phyloP scores from a whole-genome alignment of 2,329 filamentous ascomycete genomes.

The Gyromitra esculenta region DNA sequence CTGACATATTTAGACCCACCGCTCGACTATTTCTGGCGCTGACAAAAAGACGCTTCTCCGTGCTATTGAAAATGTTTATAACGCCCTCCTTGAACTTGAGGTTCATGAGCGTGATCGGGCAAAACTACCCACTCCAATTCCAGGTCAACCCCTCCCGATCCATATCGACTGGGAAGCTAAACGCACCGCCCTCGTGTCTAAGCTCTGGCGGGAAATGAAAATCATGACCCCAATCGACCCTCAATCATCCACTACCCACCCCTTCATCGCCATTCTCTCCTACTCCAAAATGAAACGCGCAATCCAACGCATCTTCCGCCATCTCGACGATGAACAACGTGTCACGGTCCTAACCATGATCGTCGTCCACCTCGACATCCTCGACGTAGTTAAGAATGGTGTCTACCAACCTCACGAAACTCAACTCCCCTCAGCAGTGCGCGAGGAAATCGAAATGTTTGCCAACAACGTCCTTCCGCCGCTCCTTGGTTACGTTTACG shows the following conservation, averaged over 20 bases:
- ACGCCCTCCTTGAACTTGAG: constrained; percentile 89
- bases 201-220: constrained; percentile 86
- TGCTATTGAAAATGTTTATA: constrained; percentile 89
- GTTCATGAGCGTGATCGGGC: constrained; percentile 85
- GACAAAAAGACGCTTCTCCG: constrained; percentile 84
- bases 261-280: constrained; percentile 94
- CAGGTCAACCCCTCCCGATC: constrained; percentile 73
- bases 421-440: constrained; percentile 77
- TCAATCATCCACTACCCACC: constrained; percentile 74
- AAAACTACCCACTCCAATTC: constrained; percentile 73
- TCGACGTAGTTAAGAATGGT: constrained; percentile 87
- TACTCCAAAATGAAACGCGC: constrained; percentile 97
- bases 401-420: constrained; percentile 77
- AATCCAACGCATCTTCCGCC: constrained; percentile 91
- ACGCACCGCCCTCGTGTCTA: constrained; percentile 75
- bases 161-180: constrained; percentile 81
- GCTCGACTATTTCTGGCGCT: constrained; percentile 63
- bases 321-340: constrained; percentile 89
- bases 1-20: constrained; percentile 41
- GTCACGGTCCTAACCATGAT: constrained; percentile 97
- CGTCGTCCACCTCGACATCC: constrained; percentile 86
- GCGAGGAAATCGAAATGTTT: constrained; percentile 94
- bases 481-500: constrained; percentile 87
- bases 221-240: constrained; percentile 86
- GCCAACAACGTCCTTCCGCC: constrained; percentile 87